These are phyloP conservation scores for Lichenothelia convexa DNA, from an alignment of 495 filamentous ascomycete species.

Conservation along the genomic window DNA sequence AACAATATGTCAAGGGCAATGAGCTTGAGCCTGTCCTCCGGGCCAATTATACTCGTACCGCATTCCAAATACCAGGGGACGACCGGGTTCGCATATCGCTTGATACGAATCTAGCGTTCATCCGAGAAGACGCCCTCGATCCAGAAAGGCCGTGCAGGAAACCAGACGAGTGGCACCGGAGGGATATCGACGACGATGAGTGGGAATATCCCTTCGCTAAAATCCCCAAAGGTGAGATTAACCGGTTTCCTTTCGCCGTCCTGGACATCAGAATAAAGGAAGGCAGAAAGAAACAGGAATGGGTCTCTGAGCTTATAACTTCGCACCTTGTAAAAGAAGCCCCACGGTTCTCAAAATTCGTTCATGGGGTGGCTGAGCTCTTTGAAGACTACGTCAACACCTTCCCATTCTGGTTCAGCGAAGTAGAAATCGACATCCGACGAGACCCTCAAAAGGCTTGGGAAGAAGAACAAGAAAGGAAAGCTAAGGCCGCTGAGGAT, in stretches of 20 bases:
- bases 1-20: slow-evolving; percentile 58
- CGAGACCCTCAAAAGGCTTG: slow-evolving; percentile 83
- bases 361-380: slow-evolving; percentile 74
- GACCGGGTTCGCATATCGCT: slow-evolving; percentile 79
- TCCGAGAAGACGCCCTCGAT: slow-evolving; percentile 82
- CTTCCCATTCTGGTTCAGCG: slow-evolving; percentile 87
- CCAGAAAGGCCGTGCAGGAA: slow-evolving; percentile 69
- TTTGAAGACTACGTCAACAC: slow-evolving; percentile 95
- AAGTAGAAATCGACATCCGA: slow-evolving; percentile 79
- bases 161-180: slow-evolving; percentile 74
- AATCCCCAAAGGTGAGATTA: slow-evolving; percentile 79
- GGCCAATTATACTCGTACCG: slow-evolving; percentile 84
- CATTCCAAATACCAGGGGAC: slow-evolving; percentile 91
- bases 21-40: slow-evolving; percentile 70
- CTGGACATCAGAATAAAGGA: slow-evolving; percentile 84
- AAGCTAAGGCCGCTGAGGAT: slow-evolving; percentile 62
- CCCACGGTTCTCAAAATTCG: slow-evolving; percentile 88
- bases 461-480: slow-evolving; percentile 71
- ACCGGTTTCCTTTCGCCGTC: slow-evolving; percentile 76
- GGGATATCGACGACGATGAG: slow-evolving; percentile 63
- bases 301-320: slow-evolving; percentile 76
- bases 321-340: slow-evolving; percentile 82
- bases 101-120: slow-evolving; percentile 81
- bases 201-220: slow-evolving; percentile 74
- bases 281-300: slow-evolving; percentile 56